These are phyloP conservation scores for Colletotrichum lupini DNA, from an alignment of 2,329 filamentous ascomycete species.

Conservation along the genomic window DNA sequence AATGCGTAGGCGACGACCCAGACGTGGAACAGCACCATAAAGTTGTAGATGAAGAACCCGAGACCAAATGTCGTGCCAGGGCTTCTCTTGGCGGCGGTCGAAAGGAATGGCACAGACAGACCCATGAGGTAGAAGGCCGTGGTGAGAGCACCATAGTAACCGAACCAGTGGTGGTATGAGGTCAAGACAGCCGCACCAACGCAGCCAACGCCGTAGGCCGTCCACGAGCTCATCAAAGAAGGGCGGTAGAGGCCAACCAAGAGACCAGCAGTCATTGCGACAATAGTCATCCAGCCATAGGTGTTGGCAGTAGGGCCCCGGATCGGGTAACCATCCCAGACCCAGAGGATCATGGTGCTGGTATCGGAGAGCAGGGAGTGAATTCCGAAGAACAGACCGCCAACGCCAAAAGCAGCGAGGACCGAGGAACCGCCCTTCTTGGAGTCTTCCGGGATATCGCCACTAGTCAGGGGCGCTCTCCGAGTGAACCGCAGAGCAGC, in stretches of 20 bases:
- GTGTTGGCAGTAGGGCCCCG: conserved; percentile 87
- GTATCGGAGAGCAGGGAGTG: conserved; percentile 96
- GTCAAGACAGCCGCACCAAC: conserved; percentile 84
- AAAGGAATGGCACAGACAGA: conserved; percentile 78
- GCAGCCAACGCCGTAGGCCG: conserved; percentile 80
- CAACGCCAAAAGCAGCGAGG: conserved; percentile 81
- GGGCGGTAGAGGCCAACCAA: conserved; percentile 81
- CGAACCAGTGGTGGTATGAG: conserved; percentile 82
- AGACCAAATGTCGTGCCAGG: conserved; percentile 86
- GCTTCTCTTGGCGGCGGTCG: conserved; percentile 79
- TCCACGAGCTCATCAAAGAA: conserved; percentile 79
- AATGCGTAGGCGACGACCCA: conserved; percentile 99
- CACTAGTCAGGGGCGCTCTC: conserved; percentile 62
- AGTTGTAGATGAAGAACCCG: conserved; percentile 91
- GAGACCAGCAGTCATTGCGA: conserved; percentile 87
- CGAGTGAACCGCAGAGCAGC: conserved; percentile 82
- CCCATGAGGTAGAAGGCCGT: conserved; percentile 86
- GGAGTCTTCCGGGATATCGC: conserved; percentile 43
- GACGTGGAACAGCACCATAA: conserved; percentile 95
- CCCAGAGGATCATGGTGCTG: conserved; percentile 99
- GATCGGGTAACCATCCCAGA: conserved; percentile 95
- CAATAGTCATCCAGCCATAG: conserved; percentile 88
- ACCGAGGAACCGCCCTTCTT: conserved; percentile 72
- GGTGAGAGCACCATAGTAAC: conserved; percentile 85
- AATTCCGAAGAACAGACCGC: conserved; percentile 86